phyloP scores from a whole-genome alignment of 1,284 basidiomycete species.

The Leccinum glutinopallens region DNA sequence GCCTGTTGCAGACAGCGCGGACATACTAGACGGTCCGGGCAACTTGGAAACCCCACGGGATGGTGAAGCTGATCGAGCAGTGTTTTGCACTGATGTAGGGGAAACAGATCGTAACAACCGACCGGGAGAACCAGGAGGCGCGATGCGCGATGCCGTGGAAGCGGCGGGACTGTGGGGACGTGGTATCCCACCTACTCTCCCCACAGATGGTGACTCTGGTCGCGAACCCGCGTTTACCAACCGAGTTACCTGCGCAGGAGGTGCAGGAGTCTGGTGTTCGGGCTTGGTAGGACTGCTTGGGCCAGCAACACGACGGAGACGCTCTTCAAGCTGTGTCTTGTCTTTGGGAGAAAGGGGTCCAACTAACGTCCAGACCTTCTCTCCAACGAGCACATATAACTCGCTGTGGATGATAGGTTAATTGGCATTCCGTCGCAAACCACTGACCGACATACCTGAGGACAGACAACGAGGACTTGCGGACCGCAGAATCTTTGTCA shows the following conservation, averaged over 20 bases:
- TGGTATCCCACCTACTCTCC: slow-evolving; percentile 46
- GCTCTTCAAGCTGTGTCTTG: slow-evolving; percentile 89
- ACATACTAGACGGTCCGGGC: slow-evolving; percentile 24
- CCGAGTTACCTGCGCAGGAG: slow-evolving; percentile 52
- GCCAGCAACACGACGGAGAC: slow-evolving; percentile 79
- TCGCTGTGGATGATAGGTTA: slow-evolving; percentile 52
- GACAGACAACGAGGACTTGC: slow-evolving; percentile 79
- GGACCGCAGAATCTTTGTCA: slow-evolving; percentile 85
- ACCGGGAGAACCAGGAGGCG: slow-evolving; percentile 65
- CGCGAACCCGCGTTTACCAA: slow-evolving; percentile 50
- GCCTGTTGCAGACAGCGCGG: slow-evolving; percentile 38
- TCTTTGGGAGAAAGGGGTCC: slow-evolving; percentile 83
- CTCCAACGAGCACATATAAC: slow-evolving; percentile 82
- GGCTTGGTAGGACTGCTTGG: slow-evolving; percentile 55
- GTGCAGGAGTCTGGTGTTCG: slow-evolving; percentile 40
- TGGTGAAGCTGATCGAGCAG: slow-evolving; percentile 52
- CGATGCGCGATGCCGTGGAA: slow-evolving; percentile 52
- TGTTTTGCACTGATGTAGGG: slow-evolving; percentile 42
- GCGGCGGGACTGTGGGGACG: slow-evolving; percentile 69
- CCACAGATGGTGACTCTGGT: slow-evolving; percentile 57
- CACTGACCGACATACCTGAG: slow-evolving; percentile 55
- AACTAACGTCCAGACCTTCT: slow-evolving; percentile 82
- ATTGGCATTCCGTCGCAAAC: slow-evolving; percentile 6
- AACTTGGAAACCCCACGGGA: slow-evolving; percentile 32
- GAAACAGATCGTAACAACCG: slow-evolving; percentile 51